Evolutionary conservation across 164 flowering plant species (phyloP), one percentile per base, ranked within the genome.

Genomic region (Euptelea pleiosperma): DNA sequence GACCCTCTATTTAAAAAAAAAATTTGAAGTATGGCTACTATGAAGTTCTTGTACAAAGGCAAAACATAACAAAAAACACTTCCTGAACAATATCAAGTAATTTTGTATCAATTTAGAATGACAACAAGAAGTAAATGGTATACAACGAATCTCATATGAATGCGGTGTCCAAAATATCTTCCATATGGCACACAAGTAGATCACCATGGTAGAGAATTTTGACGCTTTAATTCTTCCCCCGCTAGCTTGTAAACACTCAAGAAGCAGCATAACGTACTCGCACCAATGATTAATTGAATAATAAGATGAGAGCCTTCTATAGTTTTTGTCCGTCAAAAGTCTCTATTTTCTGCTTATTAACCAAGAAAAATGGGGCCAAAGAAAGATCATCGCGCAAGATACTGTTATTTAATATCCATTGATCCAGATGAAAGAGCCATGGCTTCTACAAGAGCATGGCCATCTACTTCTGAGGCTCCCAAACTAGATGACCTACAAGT

Each of bases 401-500:
- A 51, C 19, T 48, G 46, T 36, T 30, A 62, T 61, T 56, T 73
- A 34, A 46, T 37, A 14, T 52, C 75, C 41, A 53, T 15, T 25
- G 71, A 48, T 53, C 41, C 72, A 21, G 74, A 22, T 21, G 79
- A 46, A 57, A 55, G 14, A 14, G 64, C 54, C 48, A 62, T 31
- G 34, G 63, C 71, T 62, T 81, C 89, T 63, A 75, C 60, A 44
- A 79, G 68, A 16, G 75, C 50, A 8, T 63, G 73, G 2, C 53
- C 59, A 45, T 79, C 85, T 48, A 41, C 75, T 46, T 55, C 78
- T 1, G 67, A 65, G 21, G 73, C 55, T 55, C 74, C 88, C 68
- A 71, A 60, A 24, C 72, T 79, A 62, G 68, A 78, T 19, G 87
- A 86, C 63, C 86, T 82, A 69, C 99, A 94, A 49, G 93, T 82